Percentiles rank a stretch among this genome's conserved stretches.
phyloP scores from a whole-genome alignment of 2,329 filamentous ascomycete genomes.

The Aureobasidium sp. region DNA sequence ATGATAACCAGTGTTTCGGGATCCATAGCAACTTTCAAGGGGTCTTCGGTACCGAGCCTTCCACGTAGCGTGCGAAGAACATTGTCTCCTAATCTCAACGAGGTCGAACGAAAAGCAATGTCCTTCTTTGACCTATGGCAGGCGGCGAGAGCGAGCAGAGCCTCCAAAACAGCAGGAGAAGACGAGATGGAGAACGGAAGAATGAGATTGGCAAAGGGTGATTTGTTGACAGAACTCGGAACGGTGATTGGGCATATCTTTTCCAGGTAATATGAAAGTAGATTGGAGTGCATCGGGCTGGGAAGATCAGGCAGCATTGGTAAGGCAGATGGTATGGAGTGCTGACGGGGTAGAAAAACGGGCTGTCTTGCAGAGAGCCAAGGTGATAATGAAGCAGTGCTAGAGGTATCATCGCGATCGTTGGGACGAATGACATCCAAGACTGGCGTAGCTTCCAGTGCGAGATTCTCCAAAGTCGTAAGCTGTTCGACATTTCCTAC shows the following conservation, averaged over 20 bases:
- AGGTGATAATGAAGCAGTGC: slow-evolving; percentile 15
- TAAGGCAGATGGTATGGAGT: slow-evolving; percentile 4
- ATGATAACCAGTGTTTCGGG: slow-evolving; percentile 36
- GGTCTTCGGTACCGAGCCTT: slow-evolving; percentile 28
- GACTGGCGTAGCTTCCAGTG: not conserved
- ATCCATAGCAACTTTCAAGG: slow-evolving; percentile 19
- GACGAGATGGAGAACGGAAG: slow-evolving; percentile 35
- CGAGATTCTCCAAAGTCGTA: slow-evolving; percentile 9
- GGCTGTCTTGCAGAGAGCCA: slow-evolving; percentile 19
- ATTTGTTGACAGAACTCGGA: slow-evolving; percentile 29
- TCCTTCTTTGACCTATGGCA: slow-evolving; percentile 33
- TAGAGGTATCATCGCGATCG: slow-evolving; percentile 1
- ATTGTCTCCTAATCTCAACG: slow-evolving; percentile 33
- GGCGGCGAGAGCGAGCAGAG: slow-evolving; percentile 35
- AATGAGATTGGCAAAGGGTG: slow-evolving; percentile 35
- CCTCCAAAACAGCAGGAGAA: slow-evolving; percentile 32
- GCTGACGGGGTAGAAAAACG: slow-evolving; percentile 10
- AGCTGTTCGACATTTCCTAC: slow-evolving; percentile 17
- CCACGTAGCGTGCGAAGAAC: slow-evolving; percentile 33
- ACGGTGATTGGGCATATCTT: slow-evolving; percentile 36
- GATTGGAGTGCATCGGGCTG: slow-evolving; percentile 25
- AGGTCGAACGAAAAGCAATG: slow-evolving; percentile 26
- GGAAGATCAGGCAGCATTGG: slow-evolving; percentile 27
- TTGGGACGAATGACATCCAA: not conserved
- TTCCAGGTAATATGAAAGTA: slow-evolving; percentile 37